Evolutionary conservation across 441 rosid genomes (phyloP).

Genomic region (Corymbia citriodora): DNA sequence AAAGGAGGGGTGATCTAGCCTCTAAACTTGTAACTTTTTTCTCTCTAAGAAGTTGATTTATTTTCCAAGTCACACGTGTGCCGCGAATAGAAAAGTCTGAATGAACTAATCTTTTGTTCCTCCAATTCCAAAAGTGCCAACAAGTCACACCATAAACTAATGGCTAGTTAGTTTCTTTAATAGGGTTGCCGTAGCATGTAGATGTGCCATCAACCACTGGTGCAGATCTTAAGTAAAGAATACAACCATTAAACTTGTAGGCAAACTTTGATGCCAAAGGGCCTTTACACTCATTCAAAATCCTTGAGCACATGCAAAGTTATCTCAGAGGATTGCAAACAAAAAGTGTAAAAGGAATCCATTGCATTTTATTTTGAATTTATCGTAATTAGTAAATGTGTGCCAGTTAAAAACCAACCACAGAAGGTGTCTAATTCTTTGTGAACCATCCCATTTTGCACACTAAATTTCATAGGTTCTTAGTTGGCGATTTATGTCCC

Average conservation of each 20-base stretch:
- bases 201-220: background rate
- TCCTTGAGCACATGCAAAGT: no score
- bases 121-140: background rate
- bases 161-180: background rate
- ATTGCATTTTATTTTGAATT: background rate
- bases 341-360: background rate
- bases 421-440: background rate
- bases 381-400: rapidly evolving
- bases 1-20: background rate
- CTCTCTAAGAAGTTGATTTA: background rate
- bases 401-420: rapidly evolving
- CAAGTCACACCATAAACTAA: background rate
- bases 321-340: no score
- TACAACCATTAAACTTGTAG: background rate
- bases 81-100: background rate
- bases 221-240: background rate
- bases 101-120: background rate
- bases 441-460: background rate
- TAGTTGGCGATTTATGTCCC: background rate
- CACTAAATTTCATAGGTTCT: background rate
- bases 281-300: no score
- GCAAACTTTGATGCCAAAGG: no score
- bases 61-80: background rate
- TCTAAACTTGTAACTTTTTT: background rate
- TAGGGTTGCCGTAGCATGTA: background rate